Base-by-base conservation (phyloP, 495 filamentous ascomycete species). In the Aspergillus taichungensis region DNA sequence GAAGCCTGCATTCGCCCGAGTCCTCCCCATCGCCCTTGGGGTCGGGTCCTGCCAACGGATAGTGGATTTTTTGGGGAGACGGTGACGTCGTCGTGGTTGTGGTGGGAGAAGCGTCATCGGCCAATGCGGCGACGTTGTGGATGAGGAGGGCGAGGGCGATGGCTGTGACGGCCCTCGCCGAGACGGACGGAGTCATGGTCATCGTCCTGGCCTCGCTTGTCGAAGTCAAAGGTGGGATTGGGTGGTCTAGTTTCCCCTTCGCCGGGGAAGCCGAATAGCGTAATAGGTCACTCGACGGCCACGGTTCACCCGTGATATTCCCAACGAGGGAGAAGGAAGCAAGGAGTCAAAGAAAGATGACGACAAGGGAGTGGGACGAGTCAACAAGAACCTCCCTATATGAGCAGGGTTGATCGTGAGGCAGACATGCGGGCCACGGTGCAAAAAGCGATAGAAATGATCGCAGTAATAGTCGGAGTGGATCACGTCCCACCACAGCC, bases 1-100 rank as follows among this genome's bases (percentile, higher is more conserved):
- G 76, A 1, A 96, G 71, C 45, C 79, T 72, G 59, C 89, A 96
- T 66, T 96, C 87, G 49, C 78, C 82, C 45, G 68, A 71, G 28
- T 73, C 67, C 6, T 67, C 63, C 8, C 50, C 54, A 18, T 67
- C 63, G 12, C 47, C 47, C 7, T 50, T 39, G 9, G 48, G 27
- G 6, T 50, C 53, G 18, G 57, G 41, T 14, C 42, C 53, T 24
- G 56, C 27, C 13, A 54, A 36, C 24, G 46, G 37, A 42, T 42
- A 53, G 7, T 40, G 28, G 11, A 49, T 42, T 6, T 40, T 28
- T 29, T 51, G 43, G 14, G 53, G 30, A 10, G 49, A 45, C 13
- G 58, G 46, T 36, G 49, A 28, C 9, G 37, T 29, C 29, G 45
- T 30, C 13, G 37, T 11, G 14, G 40, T 37, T 37, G 39, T 46